A percentile compares a stretch with the other conserved stretches of the same genome.
Conservation (phyloP, 2,329 filamentous ascomycete species). For the Ophiostoma populinum region DNA sequence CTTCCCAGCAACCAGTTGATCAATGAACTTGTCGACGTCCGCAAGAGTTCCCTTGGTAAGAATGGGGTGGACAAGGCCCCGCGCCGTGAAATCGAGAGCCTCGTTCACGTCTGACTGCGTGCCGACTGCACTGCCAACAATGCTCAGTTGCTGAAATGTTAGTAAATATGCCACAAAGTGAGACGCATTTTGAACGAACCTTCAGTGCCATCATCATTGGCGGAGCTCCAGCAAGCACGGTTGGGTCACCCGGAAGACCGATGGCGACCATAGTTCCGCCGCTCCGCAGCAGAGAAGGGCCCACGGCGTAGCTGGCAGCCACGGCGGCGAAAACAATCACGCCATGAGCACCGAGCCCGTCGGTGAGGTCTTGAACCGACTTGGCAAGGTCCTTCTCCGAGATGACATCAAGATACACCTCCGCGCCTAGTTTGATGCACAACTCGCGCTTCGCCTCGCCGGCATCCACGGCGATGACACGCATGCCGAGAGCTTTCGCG, state of each 20-base stretch:
- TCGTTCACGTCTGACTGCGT: conserved; percentile 8
- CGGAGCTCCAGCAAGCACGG: conserved; percentile 4
- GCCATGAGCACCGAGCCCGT: conserved; percentile 7
- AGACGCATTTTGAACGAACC: conserved; percentile 1
- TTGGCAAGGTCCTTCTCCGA: conserved; percentile 14
- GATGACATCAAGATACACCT: conserved; percentile 38
- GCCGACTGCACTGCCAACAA: conserved; percentile 9
- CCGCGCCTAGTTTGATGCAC: conserved; percentile 31
- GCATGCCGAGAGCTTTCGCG: conserved; percentile 35
- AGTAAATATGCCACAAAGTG: background rate
- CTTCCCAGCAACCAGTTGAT: conserved; percentile 1
- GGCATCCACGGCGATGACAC: conserved; percentile 36
- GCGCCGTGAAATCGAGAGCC: conserved; percentile 8
- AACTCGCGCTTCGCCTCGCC: conserved; percentile 29
- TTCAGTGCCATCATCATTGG: conserved; percentile 8
- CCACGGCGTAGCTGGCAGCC: conserved; percentile 91
- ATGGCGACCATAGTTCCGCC: conserved; percentile 74
- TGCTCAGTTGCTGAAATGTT: conserved; percentile 4
- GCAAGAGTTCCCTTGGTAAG: conserved; percentile 9
- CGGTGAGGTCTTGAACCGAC: background rate
- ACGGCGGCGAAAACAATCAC: conserved; percentile 46
- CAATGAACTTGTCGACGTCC: conserved; percentile 9
- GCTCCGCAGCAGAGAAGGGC: conserved; percentile 67
- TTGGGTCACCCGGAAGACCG: conserved; percentile 62
- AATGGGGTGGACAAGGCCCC: conserved; percentile 8